Conservation (phyloP, 2,329 filamentous ascomycete species). For the Teratosphaeria pseudoeucalypti region DNA sequence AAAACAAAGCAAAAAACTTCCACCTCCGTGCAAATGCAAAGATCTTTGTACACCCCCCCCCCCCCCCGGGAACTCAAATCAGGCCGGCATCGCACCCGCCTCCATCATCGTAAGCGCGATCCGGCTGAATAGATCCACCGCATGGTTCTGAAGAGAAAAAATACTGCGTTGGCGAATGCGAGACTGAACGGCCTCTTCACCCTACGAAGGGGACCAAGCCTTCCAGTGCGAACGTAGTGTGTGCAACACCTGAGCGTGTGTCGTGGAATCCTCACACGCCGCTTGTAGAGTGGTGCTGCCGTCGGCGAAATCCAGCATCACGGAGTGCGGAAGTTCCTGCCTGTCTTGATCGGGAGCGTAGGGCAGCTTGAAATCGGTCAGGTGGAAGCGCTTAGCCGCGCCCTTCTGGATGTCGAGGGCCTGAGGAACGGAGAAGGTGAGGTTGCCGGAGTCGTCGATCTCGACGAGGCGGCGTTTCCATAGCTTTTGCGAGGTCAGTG, state of each 20-base stretch:
- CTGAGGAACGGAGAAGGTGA: slow-evolving; percentile 66
- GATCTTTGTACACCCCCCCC: not conserved
- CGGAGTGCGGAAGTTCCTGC: slow-evolving; percentile 85
- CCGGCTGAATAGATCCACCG: not conserved
- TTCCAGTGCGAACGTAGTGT: not conserved
- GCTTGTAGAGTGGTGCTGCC: slow-evolving; percentile 51
- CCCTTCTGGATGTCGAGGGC: slow-evolving; percentile 31
- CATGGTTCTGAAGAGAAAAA: not conserved
- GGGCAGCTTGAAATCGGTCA: slow-evolving; percentile 71
- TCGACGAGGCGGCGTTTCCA: slow-evolving; percentile 92
- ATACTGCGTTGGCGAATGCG: not conserved
- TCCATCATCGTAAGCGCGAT: not conserved
- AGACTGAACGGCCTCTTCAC: not conserved
- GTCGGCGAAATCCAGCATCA: slow-evolving; percentile 48
- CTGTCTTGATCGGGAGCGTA: slow-evolving; percentile 81
- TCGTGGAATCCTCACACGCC: slow-evolving; percentile 48
- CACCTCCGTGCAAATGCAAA: not conserved
- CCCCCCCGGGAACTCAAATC: not conserved
- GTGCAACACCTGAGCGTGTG: slow-evolving; percentile 40
- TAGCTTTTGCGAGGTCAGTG: slow-evolving; percentile 36
- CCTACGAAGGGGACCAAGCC: not conserved
- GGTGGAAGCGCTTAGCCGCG: slow-evolving; percentile 55
- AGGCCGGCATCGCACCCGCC: not conserved
- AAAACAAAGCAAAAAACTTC: not conserved
- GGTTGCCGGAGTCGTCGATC: slow-evolving; percentile 71